These are phyloP conservation scores for Mycena floridula DNA, from an alignment of 768 basidiomycete genomes.

Conservation along the genomic window DNA sequence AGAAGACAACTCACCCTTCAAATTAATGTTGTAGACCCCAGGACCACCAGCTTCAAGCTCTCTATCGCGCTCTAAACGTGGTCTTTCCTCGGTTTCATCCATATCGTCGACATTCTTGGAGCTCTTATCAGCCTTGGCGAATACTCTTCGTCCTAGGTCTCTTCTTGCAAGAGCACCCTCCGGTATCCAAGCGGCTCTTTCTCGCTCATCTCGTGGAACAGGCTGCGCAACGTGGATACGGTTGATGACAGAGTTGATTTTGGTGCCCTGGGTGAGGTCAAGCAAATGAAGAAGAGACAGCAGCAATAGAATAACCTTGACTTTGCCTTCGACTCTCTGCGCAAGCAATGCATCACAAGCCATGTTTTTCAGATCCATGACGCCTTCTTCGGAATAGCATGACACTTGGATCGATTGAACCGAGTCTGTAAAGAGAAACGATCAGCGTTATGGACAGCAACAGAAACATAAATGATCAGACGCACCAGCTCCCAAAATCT, in stretches of 20 bases:
- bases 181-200: constrained; percentile 85
- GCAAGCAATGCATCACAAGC: constrained; percentile 95
- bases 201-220: constrained; percentile 84
- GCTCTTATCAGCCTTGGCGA: constrained; percentile 85
- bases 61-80: constrained; percentile 68
- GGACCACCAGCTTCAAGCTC: constrained; percentile 86
- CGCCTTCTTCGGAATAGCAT: constrained; percentile 94
- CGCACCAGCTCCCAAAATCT: too few relatives aligned
- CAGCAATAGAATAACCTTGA: too few relatives aligned
- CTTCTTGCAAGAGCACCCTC: constrained; percentile 68
- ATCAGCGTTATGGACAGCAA: too few relatives aligned
- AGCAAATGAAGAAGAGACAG: too few relatives aligned
- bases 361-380: constrained; percentile 92
- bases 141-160: too few relatives aligned
- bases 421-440: too few relatives aligned
- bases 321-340: constrained; percentile 89
- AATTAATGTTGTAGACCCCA: constrained; percentile 86
- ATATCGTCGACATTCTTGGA: too few relatives aligned
- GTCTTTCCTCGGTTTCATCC: too few relatives aligned
- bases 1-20: constrained; percentile 61
- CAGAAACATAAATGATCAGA: too few relatives aligned
- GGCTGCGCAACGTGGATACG: constrained; percentile 95
- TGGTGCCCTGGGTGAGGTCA: too few relatives aligned
- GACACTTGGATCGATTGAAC: constrained; percentile 81
- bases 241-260: constrained; percentile 90